These are phyloP conservation scores for Cladosporium sp. DNA, from an alignment of 2,329 filamentous ascomycete genomes.

Conservation along the genomic window DNA sequence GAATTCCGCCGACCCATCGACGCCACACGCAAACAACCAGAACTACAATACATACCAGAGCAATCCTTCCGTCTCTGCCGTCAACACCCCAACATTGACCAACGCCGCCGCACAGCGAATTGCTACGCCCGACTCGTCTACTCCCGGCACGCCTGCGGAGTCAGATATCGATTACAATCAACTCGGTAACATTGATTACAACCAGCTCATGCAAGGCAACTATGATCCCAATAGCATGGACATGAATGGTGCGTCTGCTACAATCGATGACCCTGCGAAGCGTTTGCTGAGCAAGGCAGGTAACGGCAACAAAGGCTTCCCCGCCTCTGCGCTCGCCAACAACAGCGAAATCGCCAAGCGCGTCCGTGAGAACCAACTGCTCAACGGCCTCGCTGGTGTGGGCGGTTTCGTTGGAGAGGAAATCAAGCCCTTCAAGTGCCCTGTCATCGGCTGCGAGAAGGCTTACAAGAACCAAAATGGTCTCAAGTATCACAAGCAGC, in stretches of 20 bases:
- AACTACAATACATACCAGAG: constrained; percentile 70
- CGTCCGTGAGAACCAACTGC: constrained; percentile 60
- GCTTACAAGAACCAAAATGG: constrained; percentile 99
- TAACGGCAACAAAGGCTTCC: constrained; percentile 49
- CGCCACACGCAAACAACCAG: constrained; percentile 65
- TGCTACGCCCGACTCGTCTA: constrained; percentile 62
- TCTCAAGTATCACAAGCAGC: constrained; percentile 82
- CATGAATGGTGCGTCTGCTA: constrained; percentile 46
- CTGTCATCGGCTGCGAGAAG: constrained; percentile 97
- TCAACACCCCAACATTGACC: constrained; percentile 88
- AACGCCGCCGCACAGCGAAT: constrained; percentile 62
- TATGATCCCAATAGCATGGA: constrained; percentile 40
- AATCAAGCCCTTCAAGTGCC: constrained; percentile 95
- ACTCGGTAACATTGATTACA: constrained; percentile 32
- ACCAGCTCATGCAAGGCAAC: constrained; percentile 36
- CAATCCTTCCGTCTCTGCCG: constrained; percentile 94
- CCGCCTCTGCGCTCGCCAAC: constrained; percentile 59
- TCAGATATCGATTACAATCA: constrained; percentile 53
- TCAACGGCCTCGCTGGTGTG: constrained; percentile 49
- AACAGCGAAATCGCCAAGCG: constrained; percentile 71
- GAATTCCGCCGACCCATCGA: constrained; percentile 79
- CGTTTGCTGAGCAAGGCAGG: constrained; percentile 80
- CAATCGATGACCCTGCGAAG: constrained; percentile 92
- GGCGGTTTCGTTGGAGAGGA: constrained; percentile 66
- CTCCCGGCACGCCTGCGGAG: constrained; percentile 66